A percentile compares a stretch with the other conserved stretches of the same genome.
Conservation (phyloP, 2,329 filamentous ascomycete genomes). For the Diaporthe aspalathi region DNA sequence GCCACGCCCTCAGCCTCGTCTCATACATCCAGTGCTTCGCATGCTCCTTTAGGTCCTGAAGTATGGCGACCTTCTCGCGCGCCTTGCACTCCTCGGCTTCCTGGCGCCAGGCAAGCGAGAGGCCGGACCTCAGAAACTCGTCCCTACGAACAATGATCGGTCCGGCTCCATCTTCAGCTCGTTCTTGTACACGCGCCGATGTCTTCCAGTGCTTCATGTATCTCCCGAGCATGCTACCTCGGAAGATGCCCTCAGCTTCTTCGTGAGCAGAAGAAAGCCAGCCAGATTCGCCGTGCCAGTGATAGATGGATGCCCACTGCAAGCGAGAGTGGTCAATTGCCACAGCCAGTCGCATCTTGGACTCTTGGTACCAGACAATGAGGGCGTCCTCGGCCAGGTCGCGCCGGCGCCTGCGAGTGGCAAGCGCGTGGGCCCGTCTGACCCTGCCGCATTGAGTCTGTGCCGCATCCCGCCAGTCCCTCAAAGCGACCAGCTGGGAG, state of each 20-base stretch:
- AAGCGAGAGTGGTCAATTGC: constrained; percentile 39
- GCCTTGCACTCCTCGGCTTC: constrained; percentile 34
- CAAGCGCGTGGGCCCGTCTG: constrained; percentile 42
- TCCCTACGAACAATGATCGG: constrained; percentile 39
- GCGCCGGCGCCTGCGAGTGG: constrained; percentile 46
- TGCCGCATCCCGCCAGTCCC: constrained; percentile 45
- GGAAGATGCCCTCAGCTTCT: constrained; percentile 36
- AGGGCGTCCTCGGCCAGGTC: constrained; percentile 46
- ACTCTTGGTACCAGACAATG: constrained; percentile 47
- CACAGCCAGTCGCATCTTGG: constrained; percentile 44
- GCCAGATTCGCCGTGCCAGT: constrained; percentile 42
- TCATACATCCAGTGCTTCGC: constrained; percentile 39
- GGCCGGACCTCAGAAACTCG: constrained; percentile 36
- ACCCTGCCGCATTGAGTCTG: constrained; percentile 40
- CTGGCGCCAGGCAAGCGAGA: constrained; percentile 38
- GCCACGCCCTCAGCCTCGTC: constrained; percentile 32
- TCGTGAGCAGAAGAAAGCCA: constrained; percentile 36
- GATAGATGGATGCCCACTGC: constrained; percentile 36
- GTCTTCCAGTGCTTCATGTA: constrained; percentile 35
- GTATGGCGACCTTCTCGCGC: constrained; percentile 28
- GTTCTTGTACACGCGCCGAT: constrained; percentile 33
- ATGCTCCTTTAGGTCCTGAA: constrained; percentile 33
- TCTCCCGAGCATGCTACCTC: constrained; percentile 34
- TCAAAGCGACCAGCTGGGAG: constrained; percentile 43
- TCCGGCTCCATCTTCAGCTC: constrained; percentile 37